Conservation (phyloP, 305 asterid genomes). For the Fraxinus velutina region DNA sequence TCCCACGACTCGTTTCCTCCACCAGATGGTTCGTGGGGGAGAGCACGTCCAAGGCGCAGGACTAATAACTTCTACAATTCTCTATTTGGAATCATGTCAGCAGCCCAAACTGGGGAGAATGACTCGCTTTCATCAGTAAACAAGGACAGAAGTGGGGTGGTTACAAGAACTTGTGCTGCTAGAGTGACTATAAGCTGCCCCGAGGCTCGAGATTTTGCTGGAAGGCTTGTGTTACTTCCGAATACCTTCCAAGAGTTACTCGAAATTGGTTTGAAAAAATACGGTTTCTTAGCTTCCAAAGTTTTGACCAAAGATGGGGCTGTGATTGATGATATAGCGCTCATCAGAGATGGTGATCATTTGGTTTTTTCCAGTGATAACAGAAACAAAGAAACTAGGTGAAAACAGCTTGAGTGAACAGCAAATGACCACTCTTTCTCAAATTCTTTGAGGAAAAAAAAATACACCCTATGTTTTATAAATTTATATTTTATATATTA, state of each 20-base stretch:
- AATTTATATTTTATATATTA: neutral
- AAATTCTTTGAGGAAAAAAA: neutral
- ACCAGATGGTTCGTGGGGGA: constrained; percentile 46
- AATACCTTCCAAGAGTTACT: constrained; percentile 49
- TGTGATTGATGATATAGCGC: constrained; percentile 52
- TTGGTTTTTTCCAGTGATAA: constrained; percentile 43
- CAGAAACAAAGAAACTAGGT: constrained; percentile 20
- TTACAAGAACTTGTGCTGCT: constrained; percentile 24
- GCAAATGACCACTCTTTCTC: constrained; percentile 24
- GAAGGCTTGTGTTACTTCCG: constrained; percentile 59
- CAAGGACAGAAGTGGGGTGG: neutral
- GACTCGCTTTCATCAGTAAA: constrained; percentile 35
- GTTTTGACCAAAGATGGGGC: constrained; percentile 59
- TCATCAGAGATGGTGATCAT: constrained; percentile 76
- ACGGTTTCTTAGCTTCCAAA: constrained; percentile 42
- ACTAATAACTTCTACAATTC: constrained; percentile 54
- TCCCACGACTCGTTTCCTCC: constrained; percentile 33
- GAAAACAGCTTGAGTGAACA: constrained; percentile 21
- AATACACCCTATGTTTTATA: neutral
- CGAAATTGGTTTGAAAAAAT: constrained; percentile 44
- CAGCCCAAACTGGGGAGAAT: constrained; percentile 41
- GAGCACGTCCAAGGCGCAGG: constrained; percentile 52
- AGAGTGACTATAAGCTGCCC: constrained; percentile 76
- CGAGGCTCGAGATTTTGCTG: constrained; percentile 57
- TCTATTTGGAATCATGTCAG: constrained; percentile 60